phyloP scores from a whole-genome alignment of 164 flowering plant genomes.

The Sextonia rubra region DNA sequence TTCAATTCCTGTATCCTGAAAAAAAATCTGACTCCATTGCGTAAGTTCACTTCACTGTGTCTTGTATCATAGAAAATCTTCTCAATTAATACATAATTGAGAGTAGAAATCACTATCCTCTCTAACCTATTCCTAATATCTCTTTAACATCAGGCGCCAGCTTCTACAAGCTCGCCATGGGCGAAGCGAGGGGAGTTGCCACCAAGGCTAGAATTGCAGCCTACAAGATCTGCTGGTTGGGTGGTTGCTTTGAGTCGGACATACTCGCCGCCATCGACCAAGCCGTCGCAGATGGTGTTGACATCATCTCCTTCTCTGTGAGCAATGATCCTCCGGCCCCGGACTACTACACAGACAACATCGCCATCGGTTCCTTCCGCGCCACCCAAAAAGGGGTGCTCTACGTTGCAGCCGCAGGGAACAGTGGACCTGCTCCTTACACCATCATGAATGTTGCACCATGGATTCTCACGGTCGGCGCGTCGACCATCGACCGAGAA shows the following conservation, averaged over 20 bases:
- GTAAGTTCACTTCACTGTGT: too few relatives aligned
- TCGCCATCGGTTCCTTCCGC: slow-evolving; percentile 84
- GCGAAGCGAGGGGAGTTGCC: slow-evolving; percentile 84
- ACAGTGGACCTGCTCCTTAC: slow-evolving; percentile 65
- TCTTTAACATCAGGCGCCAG: too few relatives aligned
- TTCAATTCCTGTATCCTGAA: too few relatives aligned
- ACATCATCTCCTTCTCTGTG: slow-evolving; percentile 81
- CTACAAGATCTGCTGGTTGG: slow-evolving; percentile 29
- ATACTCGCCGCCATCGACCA: slow-evolving; percentile 28
- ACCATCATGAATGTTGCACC: slow-evolving; percentile 86
- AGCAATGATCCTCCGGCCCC: slow-evolving; percentile 56
- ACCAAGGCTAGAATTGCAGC: slow-evolving; percentile 39
- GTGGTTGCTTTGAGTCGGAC: slow-evolving; percentile 25
- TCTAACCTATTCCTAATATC: too few relatives aligned
- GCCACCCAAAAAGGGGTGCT: slow-evolving; percentile 61
- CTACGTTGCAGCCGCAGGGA: slow-evolving; percentile 87
- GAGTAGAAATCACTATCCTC: too few relatives aligned
- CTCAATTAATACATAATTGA: too few relatives aligned
- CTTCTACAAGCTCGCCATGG: slow-evolving; percentile 45
- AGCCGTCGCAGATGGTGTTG: slow-evolving; percentile 63
- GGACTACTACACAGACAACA: slow-evolving; percentile 55
- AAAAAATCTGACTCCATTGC: too few relatives aligned
- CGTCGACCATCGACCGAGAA: slow-evolving; percentile 81
- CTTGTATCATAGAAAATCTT: too few relatives aligned
- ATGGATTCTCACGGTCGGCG: slow-evolving; percentile 92